These are phyloP conservation scores for Populus davidiana DNA, from an alignment of 345 rosid genomes.

Conservation along the genomic window DNA sequence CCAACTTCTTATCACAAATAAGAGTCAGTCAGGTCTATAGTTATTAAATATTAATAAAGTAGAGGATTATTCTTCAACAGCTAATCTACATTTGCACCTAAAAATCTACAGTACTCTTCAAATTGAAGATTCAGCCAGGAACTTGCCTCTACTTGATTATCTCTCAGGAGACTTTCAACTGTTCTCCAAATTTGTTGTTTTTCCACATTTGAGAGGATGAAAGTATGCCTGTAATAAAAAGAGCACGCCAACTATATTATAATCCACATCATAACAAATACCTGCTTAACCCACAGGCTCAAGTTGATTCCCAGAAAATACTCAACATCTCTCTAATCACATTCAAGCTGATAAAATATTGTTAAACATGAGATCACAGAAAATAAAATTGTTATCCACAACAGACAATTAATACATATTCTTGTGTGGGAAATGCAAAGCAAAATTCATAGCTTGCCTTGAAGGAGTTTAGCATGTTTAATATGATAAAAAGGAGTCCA, in stretches of 20 bases:
- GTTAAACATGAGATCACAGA: not conserved
- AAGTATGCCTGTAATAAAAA: conserved; percentile 67
- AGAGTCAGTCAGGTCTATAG: not conserved
- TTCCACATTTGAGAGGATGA: conserved; percentile 62
- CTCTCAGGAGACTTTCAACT: conserved; percentile 75
- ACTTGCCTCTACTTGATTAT: conserved; percentile 97
- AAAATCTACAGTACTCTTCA: not conserved
- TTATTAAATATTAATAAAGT: not conserved
- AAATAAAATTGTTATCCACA: not conserved
- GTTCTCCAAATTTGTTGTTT: conserved; percentile 78
- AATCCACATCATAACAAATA: conserved; percentile 4
- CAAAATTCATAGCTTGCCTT: not conserved
- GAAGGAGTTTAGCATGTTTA: not conserved
- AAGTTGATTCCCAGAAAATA: not conserved
- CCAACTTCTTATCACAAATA: not conserved
- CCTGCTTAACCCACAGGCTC: conserved; percentile 2
- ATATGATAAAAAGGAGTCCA: not conserved
- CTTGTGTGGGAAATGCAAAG: not conserved
- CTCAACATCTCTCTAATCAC: conserved; percentile 1
- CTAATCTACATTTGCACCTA: not conserved
- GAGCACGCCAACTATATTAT: conserved; percentile 12
- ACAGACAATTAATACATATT: not conserved
- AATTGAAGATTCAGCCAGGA: conserved; percentile 15
- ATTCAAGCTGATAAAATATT: not conserved
- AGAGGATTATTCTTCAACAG: not conserved